phyloP scores from a whole-genome alignment of 1,284 basidiomycete species.

The Gomphus bonarii region DNA sequence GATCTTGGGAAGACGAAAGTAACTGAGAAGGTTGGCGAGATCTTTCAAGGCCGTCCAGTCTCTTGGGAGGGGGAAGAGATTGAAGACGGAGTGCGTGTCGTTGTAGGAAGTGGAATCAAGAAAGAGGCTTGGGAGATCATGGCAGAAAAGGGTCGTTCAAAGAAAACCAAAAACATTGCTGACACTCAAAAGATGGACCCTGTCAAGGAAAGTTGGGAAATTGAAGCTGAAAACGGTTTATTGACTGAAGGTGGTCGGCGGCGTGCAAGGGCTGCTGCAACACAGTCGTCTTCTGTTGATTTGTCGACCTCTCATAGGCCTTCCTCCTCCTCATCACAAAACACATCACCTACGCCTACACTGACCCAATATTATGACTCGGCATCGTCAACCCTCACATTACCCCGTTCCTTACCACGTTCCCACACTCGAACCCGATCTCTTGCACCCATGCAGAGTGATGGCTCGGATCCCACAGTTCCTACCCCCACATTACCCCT shows the following conservation, averaged over 20 bases:
- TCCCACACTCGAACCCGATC: slow-evolving; percentile 47
- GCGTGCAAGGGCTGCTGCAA: slow-evolving; percentile 41
- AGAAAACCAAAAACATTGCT: neutral
- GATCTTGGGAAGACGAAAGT: slow-evolving; percentile 57
- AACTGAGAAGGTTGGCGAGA: slow-evolving; percentile 32
- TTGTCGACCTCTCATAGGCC: neutral
- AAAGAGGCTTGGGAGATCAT: slow-evolving; percentile 72
- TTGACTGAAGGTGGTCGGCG: slow-evolving; percentile 60
- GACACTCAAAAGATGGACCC: slow-evolving; percentile 1
- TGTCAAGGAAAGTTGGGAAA: slow-evolving; percentile 63
- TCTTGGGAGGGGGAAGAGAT: slow-evolving; percentile 29
- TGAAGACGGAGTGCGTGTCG: slow-evolving; percentile 43
- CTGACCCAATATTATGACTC: slow-evolving; percentile 44
- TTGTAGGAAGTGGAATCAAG: slow-evolving; percentile 58
- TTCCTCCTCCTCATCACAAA: slow-evolving; percentile 1
- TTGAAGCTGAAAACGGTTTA: slow-evolving; percentile 64
- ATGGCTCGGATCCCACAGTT: slow-evolving; percentile 39
- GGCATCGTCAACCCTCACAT: slow-evolving; percentile 43
- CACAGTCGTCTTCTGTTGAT: neutral
- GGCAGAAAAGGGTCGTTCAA: slow-evolving; percentile 37
- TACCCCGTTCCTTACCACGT: slow-evolving; percentile 50
- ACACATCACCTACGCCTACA: neutral
- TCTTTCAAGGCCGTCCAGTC: slow-evolving; percentile 24
- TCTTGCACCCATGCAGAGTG: slow-evolving; percentile 28
- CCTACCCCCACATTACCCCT: slow-evolving; percentile 62